Evolutionary conservation across 148 eudicot genomes (phyloP).

Genomic region (Cornus florida): DNA sequence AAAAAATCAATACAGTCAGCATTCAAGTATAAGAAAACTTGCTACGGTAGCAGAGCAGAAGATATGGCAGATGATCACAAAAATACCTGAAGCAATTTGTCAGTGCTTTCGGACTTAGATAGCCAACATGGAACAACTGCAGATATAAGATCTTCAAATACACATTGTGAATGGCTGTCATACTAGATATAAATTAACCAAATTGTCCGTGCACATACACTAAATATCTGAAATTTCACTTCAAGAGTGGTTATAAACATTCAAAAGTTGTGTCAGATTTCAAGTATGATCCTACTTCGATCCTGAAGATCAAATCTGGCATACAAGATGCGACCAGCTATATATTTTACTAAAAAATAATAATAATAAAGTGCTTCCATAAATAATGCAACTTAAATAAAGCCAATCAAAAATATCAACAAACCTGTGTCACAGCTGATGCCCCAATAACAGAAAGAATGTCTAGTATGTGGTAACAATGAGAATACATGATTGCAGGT

Average conservation of each 20-base stretch:
- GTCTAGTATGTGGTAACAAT: conserved; percentile 63
- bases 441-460: conserved; percentile 58
- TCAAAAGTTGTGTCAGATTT: background rate
- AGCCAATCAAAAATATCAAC: conserved; percentile 5
- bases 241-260: background rate
- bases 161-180: conserved; percentile 73
- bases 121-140: conserved; percentile 86
- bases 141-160: conserved; percentile 77
- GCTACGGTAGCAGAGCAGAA: background rate
- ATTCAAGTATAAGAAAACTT: background rate
- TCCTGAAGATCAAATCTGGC: background rate
- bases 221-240: background rate
- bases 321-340: background rate
- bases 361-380: too few relatives aligned
- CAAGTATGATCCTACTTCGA: too few relatives aligned
- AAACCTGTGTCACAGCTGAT: conserved; percentile 71
- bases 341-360: background rate
- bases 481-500: conserved; percentile 80
- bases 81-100: conserved; percentile 65
- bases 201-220: background rate
- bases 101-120: conserved; percentile 43
- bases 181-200: conserved; percentile 33
- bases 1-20: conserved; percentile 6
- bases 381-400: background rate
- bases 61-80: background rate